Conservation (phyloP, 148 eudicot genomes). For the Rhododendron mucronatum region DNA sequence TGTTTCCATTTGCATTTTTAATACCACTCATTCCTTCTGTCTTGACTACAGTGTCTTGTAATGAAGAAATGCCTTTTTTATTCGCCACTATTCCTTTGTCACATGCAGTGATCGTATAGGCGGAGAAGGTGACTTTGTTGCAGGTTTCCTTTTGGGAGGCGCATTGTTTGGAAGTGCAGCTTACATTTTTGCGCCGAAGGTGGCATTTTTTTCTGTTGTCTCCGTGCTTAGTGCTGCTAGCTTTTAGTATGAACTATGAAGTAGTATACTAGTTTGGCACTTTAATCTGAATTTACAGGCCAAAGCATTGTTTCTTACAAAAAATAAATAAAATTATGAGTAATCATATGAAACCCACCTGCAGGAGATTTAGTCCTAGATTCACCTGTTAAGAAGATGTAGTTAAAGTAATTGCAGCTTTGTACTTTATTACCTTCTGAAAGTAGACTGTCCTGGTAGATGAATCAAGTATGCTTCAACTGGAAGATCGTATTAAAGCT, state of each 20-base stretch:
- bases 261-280: not conserved
- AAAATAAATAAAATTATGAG: not conserved
- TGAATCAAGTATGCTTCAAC: not conserved
- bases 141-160: slow-evolving; percentile 81
- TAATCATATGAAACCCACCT: not conserved
- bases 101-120: slow-evolving; percentile 44
- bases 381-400: not conserved
- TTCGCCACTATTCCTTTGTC: slow-evolving; percentile 6
- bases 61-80: not conserved
- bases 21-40: not conserved
- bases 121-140: slow-evolving; percentile 68
- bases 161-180: slow-evolving; percentile 78
- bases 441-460: slow-evolving; percentile 2
- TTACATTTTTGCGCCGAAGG: slow-evolving; percentile 89
- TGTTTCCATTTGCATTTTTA: not conserved
- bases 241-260: not conserved
- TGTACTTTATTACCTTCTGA: not conserved
- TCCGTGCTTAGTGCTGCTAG: not conserved
- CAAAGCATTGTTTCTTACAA: not conserved
- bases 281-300: not conserved
- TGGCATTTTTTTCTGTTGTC: slow-evolving; percentile 9
- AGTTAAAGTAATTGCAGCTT: not conserved
- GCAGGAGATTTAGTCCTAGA: not conserved
- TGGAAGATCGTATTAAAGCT: not conserved
- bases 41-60: not conserved